Conservation (phyloP, 257 asterid species). For the Knoxia roxburghii region DNA sequence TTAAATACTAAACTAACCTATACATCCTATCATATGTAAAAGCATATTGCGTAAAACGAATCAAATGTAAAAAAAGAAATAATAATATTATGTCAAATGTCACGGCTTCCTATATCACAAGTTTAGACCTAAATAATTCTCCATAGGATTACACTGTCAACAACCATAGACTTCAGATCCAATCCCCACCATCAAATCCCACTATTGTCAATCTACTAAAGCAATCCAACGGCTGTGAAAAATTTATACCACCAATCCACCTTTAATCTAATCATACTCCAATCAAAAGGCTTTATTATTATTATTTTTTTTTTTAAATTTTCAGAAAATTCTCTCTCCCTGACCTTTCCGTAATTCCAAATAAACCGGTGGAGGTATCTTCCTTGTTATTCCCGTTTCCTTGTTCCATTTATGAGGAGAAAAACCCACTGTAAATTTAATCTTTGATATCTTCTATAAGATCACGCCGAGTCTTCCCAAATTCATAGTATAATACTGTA, state of each 20-base stretch:
- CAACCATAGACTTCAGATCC: conserved; percentile 14
- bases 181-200: conserved; percentile 6
- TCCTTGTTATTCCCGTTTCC: conserved; percentile 30
- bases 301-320: too few species aligned
- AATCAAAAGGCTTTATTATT: background rate
- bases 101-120: too few species aligned
- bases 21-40: too few species aligned
- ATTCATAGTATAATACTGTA: background rate
- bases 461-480: background rate
- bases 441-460: background rate
- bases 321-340: too few species aligned
- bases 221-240: conserved; percentile 10
- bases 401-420: background rate
- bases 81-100: too few species aligned
- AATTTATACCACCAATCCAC: background rate
- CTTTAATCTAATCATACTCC: background rate
- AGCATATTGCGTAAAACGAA: too few species aligned
- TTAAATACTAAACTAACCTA: too few species aligned
- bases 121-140: too few species aligned
- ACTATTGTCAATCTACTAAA: background rate
- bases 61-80: too few species aligned
- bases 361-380: background rate
- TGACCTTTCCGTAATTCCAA: background rate
- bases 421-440: background rate
- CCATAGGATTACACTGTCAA: conserved; percentile 2